Evolutionary conservation across 225 moss, liverwort and hornwort species (phyloP).

Genomic region (Marchantia polymorpha): DNA sequence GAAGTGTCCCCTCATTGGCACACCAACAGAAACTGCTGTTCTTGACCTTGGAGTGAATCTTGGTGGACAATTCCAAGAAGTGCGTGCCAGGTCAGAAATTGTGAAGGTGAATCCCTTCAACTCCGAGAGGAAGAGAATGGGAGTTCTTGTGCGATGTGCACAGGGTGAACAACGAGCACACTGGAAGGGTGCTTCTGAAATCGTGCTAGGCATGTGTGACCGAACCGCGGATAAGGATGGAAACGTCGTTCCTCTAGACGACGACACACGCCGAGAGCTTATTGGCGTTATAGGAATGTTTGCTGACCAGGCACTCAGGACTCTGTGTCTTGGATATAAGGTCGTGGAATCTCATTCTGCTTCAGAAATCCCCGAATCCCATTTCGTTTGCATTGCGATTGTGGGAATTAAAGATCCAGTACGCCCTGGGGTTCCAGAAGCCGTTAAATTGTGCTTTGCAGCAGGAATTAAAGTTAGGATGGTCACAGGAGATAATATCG

Average conservation of each 20-base stretch:
- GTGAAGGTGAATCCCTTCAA: constrained; percentile 84
- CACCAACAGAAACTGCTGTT: constrained; percentile 86
- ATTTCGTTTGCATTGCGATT: constrained; percentile 58
- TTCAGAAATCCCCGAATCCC: constrained; percentile 55
- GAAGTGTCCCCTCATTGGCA: constrained; percentile 54
- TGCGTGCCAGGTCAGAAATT: constrained; percentile 40
- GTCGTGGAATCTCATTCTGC: constrained; percentile 39
- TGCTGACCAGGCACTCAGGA: constrained; percentile 72
- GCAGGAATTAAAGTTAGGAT: constrained; percentile 95
- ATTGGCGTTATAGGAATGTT: constrained; percentile 46
- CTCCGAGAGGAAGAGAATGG: constrained; percentile 75
- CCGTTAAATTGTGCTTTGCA: constrained; percentile 58
- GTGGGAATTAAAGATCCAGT: constrained; percentile 96
- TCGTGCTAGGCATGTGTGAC: constrained; percentile 68
- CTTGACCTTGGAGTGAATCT: constrained; percentile 61
- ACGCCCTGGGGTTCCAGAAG: constrained; percentile 75
- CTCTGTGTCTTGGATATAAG: constrained; percentile 67
- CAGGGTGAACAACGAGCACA: constrained; percentile 56
- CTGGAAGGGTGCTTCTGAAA: constrained; percentile 92
- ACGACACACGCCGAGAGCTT: constrained; percentile 45
- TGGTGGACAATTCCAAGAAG: constrained; percentile 55
- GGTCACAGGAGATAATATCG: constrained; percentile 92
- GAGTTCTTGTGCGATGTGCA: constrained; percentile 49
- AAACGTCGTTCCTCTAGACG: constrained; percentile 50
- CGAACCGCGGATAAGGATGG: constrained; percentile 51